phyloP scores from a whole-genome alignment of 345 rosid species.

The Hibiscus trionum region DNA sequence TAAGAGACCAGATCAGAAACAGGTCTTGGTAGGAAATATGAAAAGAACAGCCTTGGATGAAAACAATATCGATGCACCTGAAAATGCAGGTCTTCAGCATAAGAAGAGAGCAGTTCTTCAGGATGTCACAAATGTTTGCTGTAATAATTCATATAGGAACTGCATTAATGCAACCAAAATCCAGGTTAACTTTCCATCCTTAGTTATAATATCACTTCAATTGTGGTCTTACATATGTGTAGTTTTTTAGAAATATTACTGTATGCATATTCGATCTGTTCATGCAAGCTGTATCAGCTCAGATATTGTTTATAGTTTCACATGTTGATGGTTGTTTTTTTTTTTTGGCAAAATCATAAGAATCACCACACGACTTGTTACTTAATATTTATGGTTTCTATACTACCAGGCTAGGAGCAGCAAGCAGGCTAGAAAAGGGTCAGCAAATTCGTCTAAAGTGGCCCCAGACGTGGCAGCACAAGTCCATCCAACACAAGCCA shows the following conservation, averaged over 20 bases:
- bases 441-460: conserved; percentile 29
- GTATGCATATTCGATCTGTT: neutral
- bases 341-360: neutral
- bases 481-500: conserved; percentile 5
- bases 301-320: neutral
- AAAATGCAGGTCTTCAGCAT: conserved; percentile 20
- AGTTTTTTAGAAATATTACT: neutral
- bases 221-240: neutral
- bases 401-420: conserved; percentile 38
- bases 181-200: conserved; percentile 38
- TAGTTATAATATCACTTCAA: neutral
- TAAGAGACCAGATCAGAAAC: conserved; percentile 28
- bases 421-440: conserved; percentile 40
- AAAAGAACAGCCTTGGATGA: conserved; percentile 53
- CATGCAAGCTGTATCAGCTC: neutral
- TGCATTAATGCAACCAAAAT: conserved; percentile 47
- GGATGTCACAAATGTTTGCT: conserved; percentile 66
- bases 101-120: conserved; percentile 69
- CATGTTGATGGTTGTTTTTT: neutral
- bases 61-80: conserved; percentile 27
- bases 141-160: conserved; percentile 31
- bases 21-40: conserved; percentile 24
- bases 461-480: conserved; percentile 26
- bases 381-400: neutral
- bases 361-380: neutral